Conservation (phyloP, 305 asterid species). For the Fraxinus platypoda region DNA sequence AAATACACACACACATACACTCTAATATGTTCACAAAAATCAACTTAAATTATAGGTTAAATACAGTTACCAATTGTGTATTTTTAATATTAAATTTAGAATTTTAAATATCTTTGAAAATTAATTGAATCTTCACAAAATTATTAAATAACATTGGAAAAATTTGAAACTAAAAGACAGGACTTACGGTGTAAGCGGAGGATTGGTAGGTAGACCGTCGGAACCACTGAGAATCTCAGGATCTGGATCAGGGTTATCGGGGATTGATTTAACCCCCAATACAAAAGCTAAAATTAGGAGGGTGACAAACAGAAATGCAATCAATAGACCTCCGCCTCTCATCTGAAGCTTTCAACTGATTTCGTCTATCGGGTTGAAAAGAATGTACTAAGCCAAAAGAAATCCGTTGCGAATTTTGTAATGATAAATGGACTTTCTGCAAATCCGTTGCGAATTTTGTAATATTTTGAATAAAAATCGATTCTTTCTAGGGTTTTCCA, state of each 20-base stretch:
- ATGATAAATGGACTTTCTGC: not conserved
- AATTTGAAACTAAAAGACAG: not conserved
- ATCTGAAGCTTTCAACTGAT: constrained; percentile 27
- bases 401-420: not conserved
- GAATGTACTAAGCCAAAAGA: not conserved
- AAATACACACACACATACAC: not conserved
- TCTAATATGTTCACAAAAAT: not conserved
- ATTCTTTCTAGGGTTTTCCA: constrained; percentile 33
- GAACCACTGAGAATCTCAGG: constrained; percentile 21
- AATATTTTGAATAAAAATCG: not conserved
- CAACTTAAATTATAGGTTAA: not conserved
- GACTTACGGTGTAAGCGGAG: constrained; percentile 55
- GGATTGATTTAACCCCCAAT: constrained; percentile 43
- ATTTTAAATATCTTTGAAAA: not conserved
- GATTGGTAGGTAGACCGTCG: constrained; percentile 14
- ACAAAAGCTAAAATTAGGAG: constrained; percentile 46
- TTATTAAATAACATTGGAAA: not conserved
- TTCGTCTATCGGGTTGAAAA: not conserved
- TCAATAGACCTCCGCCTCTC: constrained; percentile 54
- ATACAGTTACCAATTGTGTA: not conserved
- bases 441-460: not conserved
- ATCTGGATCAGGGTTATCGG: constrained; percentile 44
- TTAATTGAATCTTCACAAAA: not conserved
- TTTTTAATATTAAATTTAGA: not conserved
- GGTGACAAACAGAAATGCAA: constrained; percentile 38